Conservation (phyloP, 2,329 filamentous ascomycete species). For the Pseudopithomyces chartarum region DNA sequence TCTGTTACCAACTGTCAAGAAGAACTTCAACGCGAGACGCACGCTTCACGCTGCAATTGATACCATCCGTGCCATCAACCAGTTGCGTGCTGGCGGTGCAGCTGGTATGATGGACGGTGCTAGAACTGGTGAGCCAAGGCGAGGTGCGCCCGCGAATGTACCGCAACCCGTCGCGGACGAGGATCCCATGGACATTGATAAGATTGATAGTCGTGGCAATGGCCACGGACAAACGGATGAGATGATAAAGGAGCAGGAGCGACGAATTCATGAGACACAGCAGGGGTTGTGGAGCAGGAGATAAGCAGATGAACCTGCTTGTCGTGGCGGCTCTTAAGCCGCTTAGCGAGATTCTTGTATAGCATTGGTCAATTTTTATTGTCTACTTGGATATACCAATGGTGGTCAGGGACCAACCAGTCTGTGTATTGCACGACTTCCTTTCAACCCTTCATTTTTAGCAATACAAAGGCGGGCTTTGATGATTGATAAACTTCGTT, state of each 20-base stretch:
- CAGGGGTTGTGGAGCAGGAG: conserved; percentile 59
- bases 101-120: conserved; percentile 67
- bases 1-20: conserved; percentile 68
- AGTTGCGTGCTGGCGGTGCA: conserved; percentile 64
- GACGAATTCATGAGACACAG: conserved; percentile 63
- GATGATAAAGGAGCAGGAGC: conserved; percentile 65
- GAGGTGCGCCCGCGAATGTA: conserved; percentile 40
- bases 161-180: conserved; percentile 41
- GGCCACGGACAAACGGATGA: conserved; percentile 66
- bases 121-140: conserved; percentile 59
- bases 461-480: too few relatives aligned
- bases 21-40: conserved; percentile 70
- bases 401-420: too few relatives aligned
- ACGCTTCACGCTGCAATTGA: conserved; percentile 71
- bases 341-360: too few relatives aligned
- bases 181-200: conserved; percentile 60
- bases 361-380: too few relatives aligned
- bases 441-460: too few relatives aligned
- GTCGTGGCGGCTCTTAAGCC: too few relatives aligned
- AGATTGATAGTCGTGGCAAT: conserved; percentile 63
- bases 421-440: too few relatives aligned
- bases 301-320: conserved; percentile 9
- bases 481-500: too few relatives aligned
- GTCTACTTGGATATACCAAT: too few relatives aligned
- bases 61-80: conserved; percentile 71